phyloP scores from a whole-genome alignment of 2,329 filamentous ascomycete species.

The Canariomyces notabilis region DNA sequence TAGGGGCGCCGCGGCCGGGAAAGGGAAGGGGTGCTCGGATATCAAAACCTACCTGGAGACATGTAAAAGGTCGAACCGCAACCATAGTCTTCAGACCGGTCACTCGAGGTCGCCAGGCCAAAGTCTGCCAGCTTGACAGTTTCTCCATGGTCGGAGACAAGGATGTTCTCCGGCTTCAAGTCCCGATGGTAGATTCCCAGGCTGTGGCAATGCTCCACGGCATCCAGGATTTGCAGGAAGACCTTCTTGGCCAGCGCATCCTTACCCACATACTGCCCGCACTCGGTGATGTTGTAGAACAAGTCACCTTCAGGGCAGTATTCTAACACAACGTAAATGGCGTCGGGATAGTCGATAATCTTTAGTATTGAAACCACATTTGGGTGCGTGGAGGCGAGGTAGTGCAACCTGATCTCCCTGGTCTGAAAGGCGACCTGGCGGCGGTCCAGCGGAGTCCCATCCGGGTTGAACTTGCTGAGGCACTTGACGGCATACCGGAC shows the following conservation, averaged over 20 bases:
- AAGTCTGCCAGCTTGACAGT: constrained; percentile 97
- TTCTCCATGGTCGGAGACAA: constrained; percentile 82
- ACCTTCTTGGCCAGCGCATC: constrained; percentile 80
- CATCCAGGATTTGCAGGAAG: constrained; percentile 94
- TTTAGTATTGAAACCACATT: constrained; percentile 93
- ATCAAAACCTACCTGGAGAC: constrained; percentile 77
- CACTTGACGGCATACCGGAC: constrained; percentile 93
- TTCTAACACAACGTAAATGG: constrained; percentile 93
- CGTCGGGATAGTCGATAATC: constrained; percentile 87
- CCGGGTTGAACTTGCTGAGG: constrained; percentile 79
- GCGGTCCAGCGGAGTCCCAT: constrained; percentile 67
- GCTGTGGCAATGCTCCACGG: constrained; percentile 90
- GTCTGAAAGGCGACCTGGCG: constrained; percentile 88
- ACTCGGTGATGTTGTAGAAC: constrained; percentile 96
- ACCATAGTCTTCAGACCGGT: constrained; percentile 86
- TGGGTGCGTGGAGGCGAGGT: constrained; percentile 79
- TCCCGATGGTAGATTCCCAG: constrained; percentile 95
- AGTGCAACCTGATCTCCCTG: constrained; percentile 87
- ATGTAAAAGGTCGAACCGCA: constrained; percentile 99
- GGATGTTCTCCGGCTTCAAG: constrained; percentile 95
- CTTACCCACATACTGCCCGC: constrained; percentile 87
- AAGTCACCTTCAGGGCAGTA: constrained; percentile 96
- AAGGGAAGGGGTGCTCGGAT: not conserved
- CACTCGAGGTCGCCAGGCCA: constrained; percentile 82
- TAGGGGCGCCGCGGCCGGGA: no score